Evolutionary conservation across 176 grass and related monocot genomes (phyloP).

Genomic region (Zizania latifolia): DNA sequence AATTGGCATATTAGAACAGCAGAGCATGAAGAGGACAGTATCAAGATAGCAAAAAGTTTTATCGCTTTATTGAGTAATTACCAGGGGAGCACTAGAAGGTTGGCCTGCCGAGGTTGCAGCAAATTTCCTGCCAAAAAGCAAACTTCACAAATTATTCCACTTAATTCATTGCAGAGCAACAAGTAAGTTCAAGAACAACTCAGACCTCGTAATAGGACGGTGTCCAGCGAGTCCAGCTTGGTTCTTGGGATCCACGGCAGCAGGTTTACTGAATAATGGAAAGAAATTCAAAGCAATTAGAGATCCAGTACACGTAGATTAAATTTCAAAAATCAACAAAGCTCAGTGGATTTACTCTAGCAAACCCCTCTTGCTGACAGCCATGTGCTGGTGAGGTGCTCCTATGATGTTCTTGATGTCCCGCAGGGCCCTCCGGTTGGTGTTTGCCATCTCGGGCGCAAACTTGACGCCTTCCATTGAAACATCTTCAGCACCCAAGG

Average conservation of each 20-base stretch:
- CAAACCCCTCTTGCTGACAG: slow-evolving; percentile 48
- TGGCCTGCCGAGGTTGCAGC: slow-evolving; percentile 41
- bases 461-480: slow-evolving; percentile 67
- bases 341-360: slow-evolving; percentile 33
- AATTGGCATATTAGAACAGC: background rate
- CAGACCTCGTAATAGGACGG: slow-evolving; percentile 56
- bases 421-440: slow-evolving; percentile 43
- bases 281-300: slow-evolving; percentile 18
- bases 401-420: slow-evolving; percentile 60
- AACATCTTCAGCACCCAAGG: slow-evolving; percentile 14
- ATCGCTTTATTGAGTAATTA: slow-evolving; percentile 22
- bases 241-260: slow-evolving; percentile 24
- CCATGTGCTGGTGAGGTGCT: slow-evolving; percentile 25
- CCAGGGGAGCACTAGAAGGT: slow-evolving; percentile 27
- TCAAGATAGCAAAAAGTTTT: slow-evolving; percentile 1
- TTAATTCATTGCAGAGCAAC: background rate
- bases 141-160: slow-evolving; percentile 6
- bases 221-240: background rate
- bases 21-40: background rate
- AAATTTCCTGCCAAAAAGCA: slow-evolving; percentile 39
- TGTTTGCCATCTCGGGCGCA: slow-evolving; percentile 17
- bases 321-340: background rate
- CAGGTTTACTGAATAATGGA: slow-evolving; percentile 35
- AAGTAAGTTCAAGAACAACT: background rate
- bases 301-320: background rate